Base-by-base conservation (phyloP, 805 yeast genomes). In the Candida ponderosae region DNA sequence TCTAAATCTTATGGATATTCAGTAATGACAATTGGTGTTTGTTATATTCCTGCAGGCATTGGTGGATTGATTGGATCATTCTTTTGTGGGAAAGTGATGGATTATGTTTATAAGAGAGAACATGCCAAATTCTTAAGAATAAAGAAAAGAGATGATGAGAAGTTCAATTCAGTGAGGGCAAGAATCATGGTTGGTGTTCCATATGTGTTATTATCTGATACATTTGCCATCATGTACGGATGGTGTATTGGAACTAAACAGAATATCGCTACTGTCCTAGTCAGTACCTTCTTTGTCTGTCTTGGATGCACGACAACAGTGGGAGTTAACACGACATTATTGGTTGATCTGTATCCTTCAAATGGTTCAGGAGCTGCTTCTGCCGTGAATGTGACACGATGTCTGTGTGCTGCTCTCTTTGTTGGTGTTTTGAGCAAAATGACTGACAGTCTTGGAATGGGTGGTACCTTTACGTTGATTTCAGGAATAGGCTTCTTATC, bases 391-490 rank as follows among this genome's bases (percentile, higher is more conserved):
- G 60, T 87, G 21, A 66, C 77, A 18, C 64, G 96, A 47, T 88
- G 96, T 53, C 63, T 74, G n/a, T 48, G 76, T 34, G 79, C 81
- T 23, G 95, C 95, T 0, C 68, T 75, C 1, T 77, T 82, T 31
- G 68, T 81, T 17, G 93, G 84, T 1, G 79, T 77, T 3, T 63
- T 85, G 17, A 70, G 76, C 17, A 67, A 60, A 34, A 82, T 88
- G 90, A 63, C 67, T 14, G 38, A 39, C 0, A 42, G 61, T 0
- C 64, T 88, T 74, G 74, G 75, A 0, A 57, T 73, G 11, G 96
- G 96, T 2, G 93, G 95, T 15, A 72, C 84, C 1, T 85, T 78
- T 50, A 79, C 94, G 0, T 64, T 87, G n/a, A 58, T 84, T 67
- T 77, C 79, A 3, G 79, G 67, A 0, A 36, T 80, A 1, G 64